Evolutionary conservation across 768 basidiomycete genomes (phyloP), one percentile per base, ranked within the genome.

Genomic region (Macrolepiota fuliginosa): DNA sequence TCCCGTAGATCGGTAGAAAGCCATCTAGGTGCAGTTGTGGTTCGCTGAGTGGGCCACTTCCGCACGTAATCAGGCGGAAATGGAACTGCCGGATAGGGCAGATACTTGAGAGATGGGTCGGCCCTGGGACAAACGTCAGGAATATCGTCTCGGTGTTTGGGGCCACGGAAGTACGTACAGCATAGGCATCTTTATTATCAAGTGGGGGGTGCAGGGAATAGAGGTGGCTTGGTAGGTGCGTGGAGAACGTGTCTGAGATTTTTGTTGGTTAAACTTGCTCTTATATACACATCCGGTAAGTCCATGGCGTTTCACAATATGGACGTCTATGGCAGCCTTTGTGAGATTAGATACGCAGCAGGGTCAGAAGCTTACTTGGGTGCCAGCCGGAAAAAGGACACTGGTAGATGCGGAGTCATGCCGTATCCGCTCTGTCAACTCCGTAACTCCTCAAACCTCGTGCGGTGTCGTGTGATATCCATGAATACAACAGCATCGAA

Each of bases 1-100:
- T 98, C 96, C 47, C 96, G 85, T 53, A 99, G 84, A 77, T 98
- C 96, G n/a, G 96, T 97, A 27, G 93, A 95, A 65, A 98, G 83
- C 96, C 96, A 99, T 65, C 96, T 89, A 37, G 96, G 96, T 4
- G 91, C 84, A 65, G 85, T 84, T 47, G 82, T 81, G 66, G 90
- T 89, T 19, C 86, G 86, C 72, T 90, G 89, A 40, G 90, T 87
- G 3, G 96, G 96, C 96, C 96, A 99, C 81, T 88, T 88, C 39
- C 96, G 90, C 72, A 60, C 51, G 32, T 60, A 60, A 22, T 25
- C 52, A 27, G 58, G 51, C 17, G 58, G 58, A 60, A 60, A 89
- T 80, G 52, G 83, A 56, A 96, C 73, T 19, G 93, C 88, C 37
- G 84, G 86, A 81, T 96, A 99, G 58, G 94, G 88, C 68, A 79